phyloP scores from a whole-genome alignment of 2,329 filamentous ascomycete genomes.

The Acephala macrosclerotiorum region DNA sequence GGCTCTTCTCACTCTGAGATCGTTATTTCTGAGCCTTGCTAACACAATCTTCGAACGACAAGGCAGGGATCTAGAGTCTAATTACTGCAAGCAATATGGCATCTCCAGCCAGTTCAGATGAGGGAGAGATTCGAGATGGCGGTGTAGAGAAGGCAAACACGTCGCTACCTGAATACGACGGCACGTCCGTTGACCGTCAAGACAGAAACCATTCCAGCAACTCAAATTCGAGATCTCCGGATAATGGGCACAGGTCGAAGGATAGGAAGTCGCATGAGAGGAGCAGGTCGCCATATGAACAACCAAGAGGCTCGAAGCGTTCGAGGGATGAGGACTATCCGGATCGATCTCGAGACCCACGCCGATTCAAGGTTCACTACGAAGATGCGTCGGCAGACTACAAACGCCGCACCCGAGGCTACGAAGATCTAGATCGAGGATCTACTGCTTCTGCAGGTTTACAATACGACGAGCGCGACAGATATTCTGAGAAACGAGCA shows the following conservation, averaged over 20 bases:
- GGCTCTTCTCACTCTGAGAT: conserved; percentile 48
- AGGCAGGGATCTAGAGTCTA: conserved; percentile 45
- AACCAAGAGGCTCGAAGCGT: conserved; percentile 68
- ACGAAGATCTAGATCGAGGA: conserved; percentile 63
- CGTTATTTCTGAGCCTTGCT: conserved; percentile 45
- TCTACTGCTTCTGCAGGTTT: conserved; percentile 41
- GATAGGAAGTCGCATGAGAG: conserved; percentile 53
- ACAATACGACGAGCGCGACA: conserved; percentile 59
- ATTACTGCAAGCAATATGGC: conserved; percentile 49
- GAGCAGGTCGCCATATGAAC: conserved; percentile 62
- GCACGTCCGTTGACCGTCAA: conserved; percentile 90
- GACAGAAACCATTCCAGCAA: conserved; percentile 71
- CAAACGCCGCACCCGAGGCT: conserved; percentile 56
- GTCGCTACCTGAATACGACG: conserved; percentile 77
- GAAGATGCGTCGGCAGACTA: conserved; percentile 59
- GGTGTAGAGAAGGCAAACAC: conserved; percentile 87
- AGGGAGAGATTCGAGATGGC: conserved; percentile 86
- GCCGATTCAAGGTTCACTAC: conserved; percentile 68
- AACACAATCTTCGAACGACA: conserved; percentile 43
- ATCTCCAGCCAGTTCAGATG: conserved; percentile 73
- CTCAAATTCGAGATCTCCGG: conserved; percentile 45
- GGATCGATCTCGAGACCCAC: conserved; percentile 57
- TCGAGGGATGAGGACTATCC: conserved; percentile 67
- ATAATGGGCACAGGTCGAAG: conserved; percentile 54
- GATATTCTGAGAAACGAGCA: conserved; percentile 59